Evolutionary conservation across 345 rosid genomes (phyloP), one percentile per base, ranked within the genome.

Genomic region (Isatis tinctoria): DNA sequence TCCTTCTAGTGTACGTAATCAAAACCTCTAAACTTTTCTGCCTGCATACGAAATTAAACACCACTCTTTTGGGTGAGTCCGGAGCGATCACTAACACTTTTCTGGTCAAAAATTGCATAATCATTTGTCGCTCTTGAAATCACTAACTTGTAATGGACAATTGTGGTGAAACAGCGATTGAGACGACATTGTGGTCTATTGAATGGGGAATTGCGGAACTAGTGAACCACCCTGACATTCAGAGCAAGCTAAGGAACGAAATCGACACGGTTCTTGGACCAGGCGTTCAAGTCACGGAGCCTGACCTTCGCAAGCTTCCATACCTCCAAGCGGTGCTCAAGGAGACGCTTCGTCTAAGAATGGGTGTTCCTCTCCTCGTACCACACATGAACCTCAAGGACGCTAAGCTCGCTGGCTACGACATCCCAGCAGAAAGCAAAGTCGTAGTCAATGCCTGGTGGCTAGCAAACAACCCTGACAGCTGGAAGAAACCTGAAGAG

Each of bases 351-450:
- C 76, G 99, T 28, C 75, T 87, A 6, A 82, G 99, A 28, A 95
- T 92, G 99, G 96, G 93, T 1, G 90, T 95, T 72, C 99, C 99
- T 20, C 90, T 95, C 3, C 96, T 95, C 16, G 99, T 95, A 14
- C 99, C 98, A 0, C 99, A 95, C 89, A 92, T 95, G 99, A 95
- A 95, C 85, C 96, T 90, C 67, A 70, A 92, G 17, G 97, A 95
- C 0, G 99, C 99, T 24, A 96, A 87, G 80, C 97, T 96, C 22
- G 79, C 83, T 0, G 89, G 90, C 33, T 92, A 78, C 4, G 98
- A 95, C 47, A 83, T 95, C 60, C 99, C 99, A 2, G 99, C 97
- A 0, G 99, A 95, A 80, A 92, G 98, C 93, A 95, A 88, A 41
- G 87, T 95, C 82, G 59, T 95, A 17, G 94, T 95, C 13, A 95